These are phyloP conservation scores for Candida railenensis DNA, from an alignment of 805 yeast species.

Conservation along the genomic window DNA sequence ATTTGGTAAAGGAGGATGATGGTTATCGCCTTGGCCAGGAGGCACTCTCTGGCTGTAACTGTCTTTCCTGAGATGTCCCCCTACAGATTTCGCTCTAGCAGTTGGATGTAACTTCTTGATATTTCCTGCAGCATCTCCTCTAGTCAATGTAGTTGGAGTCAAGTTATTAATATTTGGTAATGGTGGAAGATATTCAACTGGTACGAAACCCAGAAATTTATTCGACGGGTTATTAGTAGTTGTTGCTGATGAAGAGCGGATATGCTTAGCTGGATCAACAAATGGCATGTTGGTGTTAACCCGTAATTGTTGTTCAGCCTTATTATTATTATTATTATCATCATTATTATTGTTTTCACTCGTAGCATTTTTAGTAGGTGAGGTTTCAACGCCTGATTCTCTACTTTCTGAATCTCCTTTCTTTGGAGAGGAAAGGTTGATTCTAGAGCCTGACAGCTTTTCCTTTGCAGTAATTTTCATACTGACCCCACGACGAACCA, in stretches of 20 bases:
- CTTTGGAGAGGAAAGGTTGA: constrained; percentile 20
- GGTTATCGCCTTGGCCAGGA: constrained; percentile 9
- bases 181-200: constrained; percentile 45
- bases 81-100: constrained; percentile 84
- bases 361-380: neutral
- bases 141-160: constrained; percentile 12
- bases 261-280: constrained; percentile 8
- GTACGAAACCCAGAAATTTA: constrained; percentile 39
- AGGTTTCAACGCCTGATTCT: neutral
- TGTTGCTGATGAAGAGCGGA: constrained; percentile 22
- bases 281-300: neutral
- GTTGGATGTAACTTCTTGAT: constrained; percentile 62
- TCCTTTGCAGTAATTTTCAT: constrained; percentile 61
- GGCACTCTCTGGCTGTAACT: constrained; percentile 26
- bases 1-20: constrained; percentile 48
- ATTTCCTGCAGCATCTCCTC: constrained; percentile 10
- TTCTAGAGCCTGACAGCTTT: constrained; percentile 28
- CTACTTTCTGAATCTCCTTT: neutral
- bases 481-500: constrained; percentile 61
- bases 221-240: constrained; percentile 10
- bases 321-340: neutral
- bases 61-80: constrained; percentile 69
- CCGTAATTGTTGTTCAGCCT: neutral
- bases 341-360: neutral
- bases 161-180: constrained; percentile 36